phyloP scores from a whole-genome alignment of 148 eudicot genomes.

The Talinum fruticosum region DNA sequence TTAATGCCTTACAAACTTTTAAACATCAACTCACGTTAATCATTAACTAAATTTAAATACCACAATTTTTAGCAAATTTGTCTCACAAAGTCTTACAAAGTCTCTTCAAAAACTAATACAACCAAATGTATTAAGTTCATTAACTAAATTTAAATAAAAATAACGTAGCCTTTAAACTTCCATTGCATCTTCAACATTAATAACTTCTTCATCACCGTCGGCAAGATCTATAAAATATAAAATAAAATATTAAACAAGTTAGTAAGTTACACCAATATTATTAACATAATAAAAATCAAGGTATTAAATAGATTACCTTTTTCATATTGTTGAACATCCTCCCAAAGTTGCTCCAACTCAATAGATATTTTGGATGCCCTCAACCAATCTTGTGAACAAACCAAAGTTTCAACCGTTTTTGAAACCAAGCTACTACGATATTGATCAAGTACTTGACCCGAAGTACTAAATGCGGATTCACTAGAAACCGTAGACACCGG shows the following conservation, averaged over 20 bases:
- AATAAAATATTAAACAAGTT: background rate
- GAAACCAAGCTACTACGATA: background rate
- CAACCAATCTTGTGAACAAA: background rate
- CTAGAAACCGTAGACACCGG: background rate
- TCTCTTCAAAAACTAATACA: too few species aligned
- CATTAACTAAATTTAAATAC: too few species aligned
- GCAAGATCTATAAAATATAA: too few species aligned
- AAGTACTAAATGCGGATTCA: background rate
- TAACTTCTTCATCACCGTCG: too few species aligned
- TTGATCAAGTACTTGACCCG: background rate
- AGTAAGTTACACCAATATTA: background rate
- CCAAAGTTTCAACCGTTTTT: background rate
- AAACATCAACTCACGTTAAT: too few species aligned
- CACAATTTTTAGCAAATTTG: too few species aligned
- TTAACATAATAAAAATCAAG: background rate
- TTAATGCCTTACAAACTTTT: too few species aligned
- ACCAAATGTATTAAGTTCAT: too few species aligned
- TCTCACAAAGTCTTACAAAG: too few species aligned
- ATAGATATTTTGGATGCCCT: background rate
- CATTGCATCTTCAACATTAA: too few species aligned
- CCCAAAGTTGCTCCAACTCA: background rate
- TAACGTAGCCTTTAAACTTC: too few species aligned
- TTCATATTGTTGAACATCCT: background rate
- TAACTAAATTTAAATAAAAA: too few species aligned
- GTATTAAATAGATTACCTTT: background rate